Evolutionary conservation across 768 basidiomycete species (phyloP), one percentile per base, ranked within the genome.

Genomic region (Exsudoporus frostii): DNA sequence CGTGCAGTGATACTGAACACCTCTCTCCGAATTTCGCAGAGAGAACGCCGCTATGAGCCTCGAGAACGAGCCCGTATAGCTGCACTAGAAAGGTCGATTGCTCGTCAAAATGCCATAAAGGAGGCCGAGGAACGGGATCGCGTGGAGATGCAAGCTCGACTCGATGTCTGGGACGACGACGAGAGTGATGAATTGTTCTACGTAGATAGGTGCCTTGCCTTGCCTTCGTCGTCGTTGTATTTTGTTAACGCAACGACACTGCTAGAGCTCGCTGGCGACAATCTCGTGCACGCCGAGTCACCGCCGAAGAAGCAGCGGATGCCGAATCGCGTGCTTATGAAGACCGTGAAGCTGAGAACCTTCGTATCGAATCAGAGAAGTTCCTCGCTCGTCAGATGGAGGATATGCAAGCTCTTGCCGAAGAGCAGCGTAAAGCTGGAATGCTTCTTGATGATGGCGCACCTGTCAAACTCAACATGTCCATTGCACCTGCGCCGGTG

Each of bases 371-470:
- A 71, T 93, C 92, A 1, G 96, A 98, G 70, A 88, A 85, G 57
- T 97, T 98, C 79, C 78, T 98, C 54, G 90, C 91, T 33, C 80
- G 85, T 50, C 94, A 97, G 65, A 93, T 96, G 91, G 91, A 91
- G 57, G 94, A 98, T 69, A 89, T 96, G 85, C 92, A 93, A 59
- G 87, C 90, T 2, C 75, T 96, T 27, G 90, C 90, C 13, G 90
- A 90, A 46, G 89, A 95, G 64, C 92, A 97, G 63, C 85, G 91
- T 57, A 90, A 91, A 64, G 91, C 90, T 7, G 94, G 94, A 29
- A 79, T 96, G 72, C 73, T 97, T 15, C 78, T 95, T 30, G 94
- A 96, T 57, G 95, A 97, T 58, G 92, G 91, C 27, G 90, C 90
- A 17, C 92, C 93, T 6, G 89, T 98, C 62, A 85, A 87, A 63